Percentiles rank a stretch among this genome's conserved stretches.
Conservation (phyloP, 352 stramenopile genomes). For the Globisporangium spiculum region DNA sequence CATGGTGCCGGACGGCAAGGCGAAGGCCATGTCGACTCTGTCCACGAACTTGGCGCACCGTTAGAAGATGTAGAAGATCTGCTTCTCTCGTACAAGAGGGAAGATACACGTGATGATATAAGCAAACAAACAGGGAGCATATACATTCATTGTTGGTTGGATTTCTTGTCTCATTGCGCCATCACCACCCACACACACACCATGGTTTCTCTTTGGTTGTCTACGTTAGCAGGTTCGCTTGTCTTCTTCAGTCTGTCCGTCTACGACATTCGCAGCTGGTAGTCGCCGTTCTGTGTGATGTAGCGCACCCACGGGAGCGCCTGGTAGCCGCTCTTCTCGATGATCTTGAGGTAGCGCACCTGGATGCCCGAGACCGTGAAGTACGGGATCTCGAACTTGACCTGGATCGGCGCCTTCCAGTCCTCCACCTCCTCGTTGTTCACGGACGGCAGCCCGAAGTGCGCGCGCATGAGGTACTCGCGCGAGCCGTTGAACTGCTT, state of each 20-base stretch:
- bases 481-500: slow-evolving; percentile 98
- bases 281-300: slow-evolving; percentile 99
- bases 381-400: slow-evolving; percentile 98
- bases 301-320: slow-evolving; percentile 99
- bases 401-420: slow-evolving; percentile 90
- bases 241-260: neutral
- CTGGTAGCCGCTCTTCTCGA: slow-evolving; percentile 99
- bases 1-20: slow-evolving; percentile 99
- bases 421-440: slow-evolving; percentile 83
- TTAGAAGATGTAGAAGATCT: slow-evolving; percentile 25
- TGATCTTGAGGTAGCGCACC: slow-evolving; percentile 99
- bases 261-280: slow-evolving; percentile 98
- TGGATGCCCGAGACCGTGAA: slow-evolving; percentile 97
- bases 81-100: neutral
- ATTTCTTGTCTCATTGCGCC: neutral
- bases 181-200: neutral
- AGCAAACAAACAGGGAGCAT: slow-evolving; percentile 8
- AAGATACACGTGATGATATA: neutral
- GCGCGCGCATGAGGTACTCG: slow-evolving; percentile 99
- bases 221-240: slow-evolving; percentile 3
- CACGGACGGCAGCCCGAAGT: slow-evolving; percentile 98
- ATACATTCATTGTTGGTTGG: slow-evolving; percentile 13
- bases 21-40: slow-evolving; percentile 84
- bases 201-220: neutral
- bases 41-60: slow-evolving; percentile 85